Evolutionary conservation across 768 basidiomycete species (phyloP).

Genomic region (Lentinula guzmanii): DNA sequence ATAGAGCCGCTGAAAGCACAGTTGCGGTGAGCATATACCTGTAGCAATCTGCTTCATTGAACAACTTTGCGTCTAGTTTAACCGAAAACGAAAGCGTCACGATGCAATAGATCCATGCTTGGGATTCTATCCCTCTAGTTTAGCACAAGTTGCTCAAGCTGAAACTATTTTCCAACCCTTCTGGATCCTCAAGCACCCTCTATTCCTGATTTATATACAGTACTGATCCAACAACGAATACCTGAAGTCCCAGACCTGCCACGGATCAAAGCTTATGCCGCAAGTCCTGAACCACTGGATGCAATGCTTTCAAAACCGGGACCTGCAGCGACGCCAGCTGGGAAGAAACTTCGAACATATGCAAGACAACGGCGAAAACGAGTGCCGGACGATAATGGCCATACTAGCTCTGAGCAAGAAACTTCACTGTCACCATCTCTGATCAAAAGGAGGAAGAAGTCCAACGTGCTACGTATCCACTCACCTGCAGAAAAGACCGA

Average conservation of each 20-base stretch:
- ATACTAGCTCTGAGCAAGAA: neutral
- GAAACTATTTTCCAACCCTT: neutral
- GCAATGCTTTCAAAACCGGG: neutral
- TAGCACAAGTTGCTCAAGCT: neutral
- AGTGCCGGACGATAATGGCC: neutral
- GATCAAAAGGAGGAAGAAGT: neutral
- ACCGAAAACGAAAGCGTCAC: conserved; percentile 22
- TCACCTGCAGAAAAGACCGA: neutral
- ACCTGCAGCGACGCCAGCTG: no score
- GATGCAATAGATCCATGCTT: conserved; percentile 32
- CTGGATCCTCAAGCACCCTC: neutral
- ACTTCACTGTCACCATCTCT: neutral
- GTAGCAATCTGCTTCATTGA: neutral
- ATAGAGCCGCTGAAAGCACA: neutral
- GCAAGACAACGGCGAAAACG: neutral
- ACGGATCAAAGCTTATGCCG: neutral
- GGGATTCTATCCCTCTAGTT: conserved; percentile 23
- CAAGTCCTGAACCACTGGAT: neutral
- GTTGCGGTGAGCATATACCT: neutral
- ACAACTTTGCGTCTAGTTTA: conserved; percentile 13
- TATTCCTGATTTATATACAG: neutral
- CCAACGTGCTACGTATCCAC: neutral
- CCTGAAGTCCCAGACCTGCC: neutral
- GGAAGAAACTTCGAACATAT: neutral
- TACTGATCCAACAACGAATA: neutral